Base-by-base conservation (phyloP, 2,329 filamentous ascomycete genomes). In the Pseudogymnoascus sp. region DNA sequence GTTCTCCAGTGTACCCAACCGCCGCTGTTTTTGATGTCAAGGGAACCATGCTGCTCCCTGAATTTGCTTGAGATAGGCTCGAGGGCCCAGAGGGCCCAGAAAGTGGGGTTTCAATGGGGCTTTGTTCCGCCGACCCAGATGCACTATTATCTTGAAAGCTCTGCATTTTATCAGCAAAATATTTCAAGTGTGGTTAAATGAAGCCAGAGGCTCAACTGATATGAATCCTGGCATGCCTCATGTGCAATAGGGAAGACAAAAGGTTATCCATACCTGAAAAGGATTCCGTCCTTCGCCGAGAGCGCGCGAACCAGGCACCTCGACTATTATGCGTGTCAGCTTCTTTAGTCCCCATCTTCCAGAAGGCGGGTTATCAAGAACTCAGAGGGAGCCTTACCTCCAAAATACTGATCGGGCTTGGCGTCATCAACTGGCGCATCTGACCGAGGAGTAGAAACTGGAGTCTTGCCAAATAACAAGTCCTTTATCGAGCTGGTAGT, bases 401-500 rank as follows among this genome's bases (percentile, higher is more conserved):
- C 21, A 40, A 59, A 59, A 59, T 59, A 59, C 13, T 37, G 18
- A 2, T 37, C 10, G 13, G 35, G 58, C 18, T 25, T 31, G 8
- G 21, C 9, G 0, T 40, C 33, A 10, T 4, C 18, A 15, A 15
- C 21, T 21, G 7, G 1, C 5, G 58, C 15, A 65, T 65, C 59
- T 13, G 63, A 58, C 12, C 39, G 61, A 58, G 71, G 72, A 7
- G 71, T 72, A 12, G 63, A 63, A 35, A 36, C 10, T 18, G 71
- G 72, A 3, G 70, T 65, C 33, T 66, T 67, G 1, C 72, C 71
- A 58, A 70, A 67, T 15, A 73, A 39, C 7, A 73, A 21, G 33
- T 66, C 66, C 29, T 66, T 67, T 15, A 73, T 61, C 5, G 71
- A 72, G 31, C 69, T 72, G 27, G 71, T 67, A 5, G 64, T 64